Evolutionary conservation across 23 red algal species (phyloP), one percentile per base, ranked within the genome.

Genomic region (Agarophyton chilense): DNA sequence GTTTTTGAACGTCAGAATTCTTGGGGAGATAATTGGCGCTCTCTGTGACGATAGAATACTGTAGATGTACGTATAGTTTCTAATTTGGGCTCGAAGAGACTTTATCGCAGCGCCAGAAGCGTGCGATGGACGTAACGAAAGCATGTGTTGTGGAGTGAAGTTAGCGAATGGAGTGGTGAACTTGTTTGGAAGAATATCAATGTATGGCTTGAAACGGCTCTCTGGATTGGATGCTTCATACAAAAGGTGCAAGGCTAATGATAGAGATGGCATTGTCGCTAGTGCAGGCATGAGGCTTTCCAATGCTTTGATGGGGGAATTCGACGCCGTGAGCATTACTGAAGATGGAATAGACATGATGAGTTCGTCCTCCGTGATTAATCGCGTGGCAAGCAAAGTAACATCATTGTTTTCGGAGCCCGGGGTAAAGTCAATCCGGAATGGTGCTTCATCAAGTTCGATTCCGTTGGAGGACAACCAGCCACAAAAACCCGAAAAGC

Each of bases 41-140:
- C 68, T 34, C n/a, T 55, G 51, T 58, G 49, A 49, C 29, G 55
- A 60, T n/a, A 81, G 13, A 41, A 39, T 42, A 7, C 64, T 38
- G 35, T 81, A 87, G 40, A 95, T 65, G 77, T 90, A 62, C 1
- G 78, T 78, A 47, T 89, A 95, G 70, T 95, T 72, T 41, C 72
- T 72, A n/a, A 81, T 41, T 25, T 79, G 83, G 18, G 85, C 81
- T 10, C 84, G 76, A 12, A 89, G 63, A 21, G 78, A 54, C 21
- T 72, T 78, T n/a, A 84, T 58, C 32, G 77, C 72, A 29, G 49
- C 77, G 4, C 29, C 73, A 25, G 45, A 52, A 31, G 84, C 71
- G 35, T 63, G 74, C 24, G 83, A 90, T 39, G 85, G 85, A 9
- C 62, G 42, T 7, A 95, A 56, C 10, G 67, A 66, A 28, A 76